Percentiles rank a stretch among this genome's conserved stretches.
Conservation (phyloP, 345 rosid species). For the Populus simonii region DNA sequence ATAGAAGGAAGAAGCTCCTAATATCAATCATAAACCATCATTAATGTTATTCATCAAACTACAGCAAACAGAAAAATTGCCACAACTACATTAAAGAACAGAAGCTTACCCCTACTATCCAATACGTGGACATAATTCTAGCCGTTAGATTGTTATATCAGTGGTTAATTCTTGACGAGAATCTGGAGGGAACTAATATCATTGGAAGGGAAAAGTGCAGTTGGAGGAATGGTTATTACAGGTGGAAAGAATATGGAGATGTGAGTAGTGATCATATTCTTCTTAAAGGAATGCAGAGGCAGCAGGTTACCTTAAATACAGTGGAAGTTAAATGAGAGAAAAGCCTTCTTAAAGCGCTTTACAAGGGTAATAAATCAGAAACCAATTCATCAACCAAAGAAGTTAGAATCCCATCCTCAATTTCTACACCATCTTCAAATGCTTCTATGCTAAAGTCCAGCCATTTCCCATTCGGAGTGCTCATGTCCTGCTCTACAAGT, state of each 20-base stretch:
- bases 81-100: too few relatives aligned
- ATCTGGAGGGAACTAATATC: background rate
- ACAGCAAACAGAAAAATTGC: too few relatives aligned
- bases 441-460: constrained; percentile 59
- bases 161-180: background rate
- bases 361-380: constrained; percentile 36
- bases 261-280: background rate
- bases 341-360: background rate
- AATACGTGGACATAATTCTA: background rate
- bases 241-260: background rate
- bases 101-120: background rate
- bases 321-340: background rate
- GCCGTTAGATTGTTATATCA: background rate
- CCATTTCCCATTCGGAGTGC: constrained; percentile 61
- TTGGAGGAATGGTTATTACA: background rate
- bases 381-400: constrained; percentile 69
- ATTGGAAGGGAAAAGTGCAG: background rate
- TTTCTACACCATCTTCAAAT: constrained; percentile 60
- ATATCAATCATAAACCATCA: too few relatives aligned
- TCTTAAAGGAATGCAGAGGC: background rate
- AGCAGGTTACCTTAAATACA: background rate
- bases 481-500: constrained; percentile 79
- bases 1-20: too few relatives aligned
- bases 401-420: constrained; percentile 57
- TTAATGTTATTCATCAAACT: too few relatives aligned